Evolutionary conservation across 495 filamentous ascomycete species (phyloP).

Genomic region (Talaromyces trachyspermus): DNA sequence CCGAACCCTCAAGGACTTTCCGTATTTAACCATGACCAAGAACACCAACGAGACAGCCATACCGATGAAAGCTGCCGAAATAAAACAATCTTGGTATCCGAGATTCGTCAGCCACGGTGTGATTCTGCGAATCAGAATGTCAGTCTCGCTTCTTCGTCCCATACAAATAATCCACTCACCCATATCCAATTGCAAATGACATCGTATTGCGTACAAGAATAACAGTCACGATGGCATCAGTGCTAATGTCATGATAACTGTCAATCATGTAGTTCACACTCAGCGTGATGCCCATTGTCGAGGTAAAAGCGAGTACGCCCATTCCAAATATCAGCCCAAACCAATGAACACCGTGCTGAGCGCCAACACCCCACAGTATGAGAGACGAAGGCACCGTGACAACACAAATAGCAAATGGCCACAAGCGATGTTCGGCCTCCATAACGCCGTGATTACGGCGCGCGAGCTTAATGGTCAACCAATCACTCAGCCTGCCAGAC

Average conservation of each 20-base stretch:
- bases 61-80: conserved; percentile 53
- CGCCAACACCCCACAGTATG: conserved; percentile 63
- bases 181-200: conserved; percentile 53
- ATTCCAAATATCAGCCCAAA: conserved; percentile 58
- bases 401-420: conserved; percentile 50
- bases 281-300: conserved; percentile 50
- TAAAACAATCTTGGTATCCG: conserved; percentile 57
- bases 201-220: conserved; percentile 63
- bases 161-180: conserved; percentile 20
- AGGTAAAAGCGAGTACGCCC: conserved; percentile 50
- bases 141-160: neutral
- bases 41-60: conserved; percentile 48
- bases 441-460: conserved; percentile 55
- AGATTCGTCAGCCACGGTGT: conserved; percentile 55
- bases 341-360: conserved; percentile 53
- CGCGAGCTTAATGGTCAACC: conserved; percentile 49
- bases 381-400: conserved; percentile 49
- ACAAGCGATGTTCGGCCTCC: conserved; percentile 57
- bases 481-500: conserved; percentile 52
- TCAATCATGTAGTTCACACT: conserved; percentile 58
- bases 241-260: conserved; percentile 54
- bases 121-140: conserved; percentile 33
- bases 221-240: conserved; percentile 55
- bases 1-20: conserved; percentile 34
- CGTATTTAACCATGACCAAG: conserved; percentile 49